Conservation (phyloP, 2,329 filamentous ascomycete species). For the Cladosporium sp. region DNA sequence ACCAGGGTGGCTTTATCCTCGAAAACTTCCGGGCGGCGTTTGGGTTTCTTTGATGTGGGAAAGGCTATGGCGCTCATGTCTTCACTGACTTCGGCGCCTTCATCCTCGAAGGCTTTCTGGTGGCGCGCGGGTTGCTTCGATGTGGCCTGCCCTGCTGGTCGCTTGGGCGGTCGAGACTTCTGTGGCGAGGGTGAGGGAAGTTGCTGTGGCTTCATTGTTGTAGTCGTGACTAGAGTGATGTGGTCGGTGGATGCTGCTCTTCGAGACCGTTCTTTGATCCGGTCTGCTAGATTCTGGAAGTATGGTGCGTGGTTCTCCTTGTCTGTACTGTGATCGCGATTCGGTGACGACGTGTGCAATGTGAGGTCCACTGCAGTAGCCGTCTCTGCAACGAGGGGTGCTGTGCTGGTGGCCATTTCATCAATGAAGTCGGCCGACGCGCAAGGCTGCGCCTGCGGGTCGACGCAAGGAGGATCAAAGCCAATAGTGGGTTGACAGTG, state of each 20-base stretch:
- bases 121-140: not conserved
- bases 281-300: not conserved
- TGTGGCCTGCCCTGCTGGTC: not conserved
- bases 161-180: not conserved
- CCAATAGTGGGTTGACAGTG: not conserved
- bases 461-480: not conserved
- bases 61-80: too few species aligned
- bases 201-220: not conserved
- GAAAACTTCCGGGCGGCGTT: too few species aligned
- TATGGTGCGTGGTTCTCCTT: not conserved
- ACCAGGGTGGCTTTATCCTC: too few species aligned
- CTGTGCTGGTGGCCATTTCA: not conserved
- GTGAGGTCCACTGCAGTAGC: not conserved
- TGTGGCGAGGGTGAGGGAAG: not conserved
- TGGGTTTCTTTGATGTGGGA: too few species aligned
- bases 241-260: not conserved
- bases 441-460: not conserved
- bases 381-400: not conserved
- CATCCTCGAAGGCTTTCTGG: not conserved
- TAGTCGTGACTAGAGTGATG: not conserved
- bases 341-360: not conserved
- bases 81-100: not conserved
- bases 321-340: not conserved
- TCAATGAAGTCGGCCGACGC: not conserved
- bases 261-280: constrained; percentile 3